Evolutionary conservation across 164 flowering plant species (phyloP).

Genomic region (Hamamelis virginiana): DNA sequence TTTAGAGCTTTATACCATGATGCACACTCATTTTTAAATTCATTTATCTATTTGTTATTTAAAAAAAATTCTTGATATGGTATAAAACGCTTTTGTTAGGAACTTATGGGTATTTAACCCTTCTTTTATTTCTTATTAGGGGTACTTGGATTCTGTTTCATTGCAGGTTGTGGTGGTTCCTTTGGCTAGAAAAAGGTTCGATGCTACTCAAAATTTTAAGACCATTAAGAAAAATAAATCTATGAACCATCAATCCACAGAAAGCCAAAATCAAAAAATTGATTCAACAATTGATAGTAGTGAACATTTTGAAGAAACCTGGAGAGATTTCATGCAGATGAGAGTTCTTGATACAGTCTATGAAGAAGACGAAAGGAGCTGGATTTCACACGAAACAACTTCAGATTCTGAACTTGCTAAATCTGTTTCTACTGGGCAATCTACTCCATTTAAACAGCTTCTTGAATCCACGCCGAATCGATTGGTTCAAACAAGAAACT

Average conservation of each 20-base stretch:
- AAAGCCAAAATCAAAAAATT: conserved; percentile 3
- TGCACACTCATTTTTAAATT: no score
- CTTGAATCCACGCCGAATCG: conserved; percentile 24
- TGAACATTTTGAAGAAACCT: conserved; percentile 15
- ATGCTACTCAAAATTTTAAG: not conserved
- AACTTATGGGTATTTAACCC: no score
- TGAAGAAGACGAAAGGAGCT: conserved; percentile 31
- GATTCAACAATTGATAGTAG: conserved; percentile 1
- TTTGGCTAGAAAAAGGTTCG: conserved; percentile 15
- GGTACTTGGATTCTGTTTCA: not conserved
- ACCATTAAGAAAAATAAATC: conserved; percentile 1
- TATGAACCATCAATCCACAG: not conserved
- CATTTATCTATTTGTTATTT: no score
- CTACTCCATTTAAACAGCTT: conserved; percentile 21
- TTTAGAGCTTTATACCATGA: no score
- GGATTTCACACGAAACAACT: conserved; percentile 13
- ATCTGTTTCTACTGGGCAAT: conserved; percentile 7
- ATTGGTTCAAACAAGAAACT: conserved; percentile 17
- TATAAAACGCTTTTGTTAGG: no score
- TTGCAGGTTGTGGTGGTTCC: conserved; percentile 24
- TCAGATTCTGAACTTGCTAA: conserved; percentile 6
- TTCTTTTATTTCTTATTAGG: no score
- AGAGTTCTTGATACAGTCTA: conserved; percentile 31
- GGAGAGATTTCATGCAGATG: conserved; percentile 28
- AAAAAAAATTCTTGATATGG: no score